Evolutionary conservation across 2,329 filamentous ascomycete genomes (phyloP), one percentile per base, ranked within the genome.

Genomic region (Keithomyces neogunnii): DNA sequence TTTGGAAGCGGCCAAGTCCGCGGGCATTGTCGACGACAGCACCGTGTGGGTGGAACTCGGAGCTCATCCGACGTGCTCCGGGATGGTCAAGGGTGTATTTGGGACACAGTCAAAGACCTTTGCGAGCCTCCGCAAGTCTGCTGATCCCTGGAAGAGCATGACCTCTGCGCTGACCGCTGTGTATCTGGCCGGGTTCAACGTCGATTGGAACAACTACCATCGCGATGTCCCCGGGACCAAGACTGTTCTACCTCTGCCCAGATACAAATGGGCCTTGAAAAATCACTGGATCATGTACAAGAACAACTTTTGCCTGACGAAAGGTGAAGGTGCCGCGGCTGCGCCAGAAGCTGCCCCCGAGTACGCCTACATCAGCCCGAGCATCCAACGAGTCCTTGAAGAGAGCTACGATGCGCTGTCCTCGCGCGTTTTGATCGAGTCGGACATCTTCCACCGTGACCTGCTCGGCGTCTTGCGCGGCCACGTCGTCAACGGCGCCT

Each of bases 241-340:
- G 8, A 66, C 67, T 7, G 69, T 89, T 30, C 67, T 87, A 10
- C 69, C 78, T 8, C 70, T 89, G 2, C 86, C 86, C 1, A 76
- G 77, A 2, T 89, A 89, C 63, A 74, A 74, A 0, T 90, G 85
- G 67, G 82, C 89, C 59, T 72, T 80, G 61, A 88, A 88, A 73
- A 83, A 79, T 56, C 88, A 89, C 63, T 82, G 78, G 78, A 71
- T 80, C 36, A 70, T 74, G 56, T 81, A 55, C 13, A 47, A 45
- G 13, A 26, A 51, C 19, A 47, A 88, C 66, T 89, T 83, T 82
- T 78, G 75, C 28, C 70, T 88, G 32, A 81, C 76, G 57, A 89
- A 89, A 73, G 45, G 66, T 72, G 33, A 64, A 3, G 39, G n/a
- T 6, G 40, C 31, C 8, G 31, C 31, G 33, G n/a, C 31, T 10